Percentiles rank a stretch among this genome's conserved stretches.
Conservation (phyloP, 75 land plant genomes). For the Adiantum capillusveneris region DNA sequence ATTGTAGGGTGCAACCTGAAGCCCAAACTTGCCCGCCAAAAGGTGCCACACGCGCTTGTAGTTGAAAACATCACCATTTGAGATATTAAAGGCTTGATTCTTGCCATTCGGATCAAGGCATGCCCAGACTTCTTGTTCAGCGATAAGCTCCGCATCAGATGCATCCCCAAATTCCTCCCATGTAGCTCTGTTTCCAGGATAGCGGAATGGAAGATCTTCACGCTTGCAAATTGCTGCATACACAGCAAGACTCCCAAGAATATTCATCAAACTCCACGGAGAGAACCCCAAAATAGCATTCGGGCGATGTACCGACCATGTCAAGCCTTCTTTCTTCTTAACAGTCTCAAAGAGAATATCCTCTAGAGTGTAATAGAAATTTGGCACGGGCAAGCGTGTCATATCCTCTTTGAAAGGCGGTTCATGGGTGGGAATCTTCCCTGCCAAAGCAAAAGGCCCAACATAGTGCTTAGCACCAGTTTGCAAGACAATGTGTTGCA, state of each 20-base stretch:
- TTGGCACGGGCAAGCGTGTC: slow-evolving; percentile 28
- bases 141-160: slow-evolving; percentile 72
- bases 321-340: slow-evolving; percentile 15
- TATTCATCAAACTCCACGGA: slow-evolving; percentile 40
- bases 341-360: slow-evolving; percentile 50
- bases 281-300: slow-evolving; percentile 60
- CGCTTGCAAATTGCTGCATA: slow-evolving; percentile 63
- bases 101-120: slow-evolving; percentile 25
- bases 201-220: slow-evolving; percentile 48
- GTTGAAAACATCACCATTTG: slow-evolving; percentile 70
- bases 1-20: slow-evolving; percentile 32
- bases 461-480: slow-evolving; percentile 72
- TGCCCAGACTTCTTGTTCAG: slow-evolving; percentile 78
- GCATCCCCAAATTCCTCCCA: slow-evolving; percentile 67
- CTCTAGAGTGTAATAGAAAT: slow-evolving; percentile 74
- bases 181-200: slow-evolving; percentile 46
- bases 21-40: slow-evolving; percentile 50
- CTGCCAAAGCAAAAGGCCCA: slow-evolving; percentile 40
- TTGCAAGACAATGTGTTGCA: slow-evolving; percentile 60
- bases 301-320: slow-evolving; percentile 81
- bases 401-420: slow-evolving; percentile 36
- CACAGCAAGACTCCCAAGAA: slow-evolving; percentile 56
- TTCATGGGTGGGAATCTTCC: slow-evolving; percentile 8
- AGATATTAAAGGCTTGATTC: slow-evolving; percentile 46
- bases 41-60: slow-evolving; percentile 70